Evolutionary conservation across 2,329 filamentous ascomycete genomes (phyloP), one percentile per base, ranked within the genome.

Genomic region (Neopestalotiopsis clavispora): DNA sequence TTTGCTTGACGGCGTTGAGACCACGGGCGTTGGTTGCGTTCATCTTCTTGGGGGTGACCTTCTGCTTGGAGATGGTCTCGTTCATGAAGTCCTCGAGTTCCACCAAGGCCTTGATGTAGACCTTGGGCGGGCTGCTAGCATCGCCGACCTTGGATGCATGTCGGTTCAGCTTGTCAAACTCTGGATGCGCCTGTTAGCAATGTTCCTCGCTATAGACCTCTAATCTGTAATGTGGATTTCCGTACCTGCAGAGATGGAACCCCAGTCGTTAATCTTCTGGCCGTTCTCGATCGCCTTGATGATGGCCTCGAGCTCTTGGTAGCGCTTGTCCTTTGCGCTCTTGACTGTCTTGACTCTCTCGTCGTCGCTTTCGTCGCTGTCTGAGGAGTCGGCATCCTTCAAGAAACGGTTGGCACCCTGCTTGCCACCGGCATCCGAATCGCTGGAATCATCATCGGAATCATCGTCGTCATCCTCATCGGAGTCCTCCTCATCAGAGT

Each of bases 191-290:
- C 23, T 64, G 59, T 68, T 57, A 57, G 66, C 52, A 42, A 49
- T 61, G 38, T 6, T 38, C 30, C 14, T 52, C 4, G 20, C 9
- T n/a, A 17, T 57, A 42, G 4, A 30, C 42, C 65, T 38, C n/a
- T 57, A n/a, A 42, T 4, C n/a, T 32, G 32, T 34, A 32, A 49
- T 42, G 20, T 61, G 17, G 52, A 32, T 17, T 30, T 65, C 78
- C 91, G 77, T 88, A 97, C 95, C 94, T 78, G 90, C 89, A 71
- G 94, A 93, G 75, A 98, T 97, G 72, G 95, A 91, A 74, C 92
- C 93, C 96, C 96, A 99, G 84, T 99, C 96, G 78, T 93, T 94
- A 79, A 98, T 99, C 87, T 97, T 98, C 83, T 96, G 88, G 71
- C 94, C 95, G 84, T 99, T 99, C 80, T 98, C 95, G 78, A 99